phyloP scores from a whole-genome alignment of 2,329 filamentous ascomycete genomes.

The Pyricularia grisea region DNA sequence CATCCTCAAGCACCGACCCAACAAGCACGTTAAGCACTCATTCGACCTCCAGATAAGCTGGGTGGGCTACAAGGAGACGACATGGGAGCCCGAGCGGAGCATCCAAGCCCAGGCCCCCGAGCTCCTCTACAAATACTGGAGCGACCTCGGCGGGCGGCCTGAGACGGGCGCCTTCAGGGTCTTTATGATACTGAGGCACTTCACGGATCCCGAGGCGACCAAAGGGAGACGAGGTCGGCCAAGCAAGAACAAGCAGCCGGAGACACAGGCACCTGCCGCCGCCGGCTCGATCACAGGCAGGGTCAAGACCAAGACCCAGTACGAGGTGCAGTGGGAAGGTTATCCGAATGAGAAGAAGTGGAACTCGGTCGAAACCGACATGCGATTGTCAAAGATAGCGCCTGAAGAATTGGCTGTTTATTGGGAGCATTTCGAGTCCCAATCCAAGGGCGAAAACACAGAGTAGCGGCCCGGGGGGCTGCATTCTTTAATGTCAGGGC shows the following conservation, averaged over 20 bases:
- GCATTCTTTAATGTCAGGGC: neutral
- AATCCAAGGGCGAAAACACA: neutral
- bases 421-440: neutral
- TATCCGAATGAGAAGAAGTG: neutral
- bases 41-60: neutral
- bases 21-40: neutral
- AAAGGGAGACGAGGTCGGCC: neutral
- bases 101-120: slow-evolving; percentile 2
- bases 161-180: neutral
- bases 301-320: neutral
- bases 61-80: neutral
- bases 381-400: neutral
- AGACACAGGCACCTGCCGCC: neutral
- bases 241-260: neutral
- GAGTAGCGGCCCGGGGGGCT: neutral
- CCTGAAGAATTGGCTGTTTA: neutral
- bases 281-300: neutral
- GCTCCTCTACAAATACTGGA: slow-evolving; percentile 2
- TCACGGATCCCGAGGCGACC: neutral
- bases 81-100: slow-evolving; percentile 3
- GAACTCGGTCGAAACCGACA: neutral
- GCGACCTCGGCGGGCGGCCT: neutral
- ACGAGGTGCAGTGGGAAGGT: slow-evolving; percentile 5
- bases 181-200: slow-evolving; percentile 3
- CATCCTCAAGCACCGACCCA: slow-evolving; percentile 1